Evolutionary conservation across 805 yeast genomes (phyloP).

Genomic region (Crinitomyces ghanaensis): DNA sequence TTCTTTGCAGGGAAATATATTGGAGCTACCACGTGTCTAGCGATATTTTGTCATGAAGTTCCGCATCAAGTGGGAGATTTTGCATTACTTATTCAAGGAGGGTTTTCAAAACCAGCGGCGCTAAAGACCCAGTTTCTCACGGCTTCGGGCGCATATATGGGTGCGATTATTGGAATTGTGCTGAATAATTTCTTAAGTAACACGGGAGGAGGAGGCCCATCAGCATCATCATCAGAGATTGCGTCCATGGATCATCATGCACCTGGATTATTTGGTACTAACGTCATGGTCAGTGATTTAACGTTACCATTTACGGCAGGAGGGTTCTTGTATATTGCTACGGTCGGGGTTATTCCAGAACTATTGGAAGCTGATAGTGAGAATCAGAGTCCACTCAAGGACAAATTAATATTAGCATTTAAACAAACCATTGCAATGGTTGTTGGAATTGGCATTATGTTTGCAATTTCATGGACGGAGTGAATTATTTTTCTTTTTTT

Average conservation of each 20-base stretch:
- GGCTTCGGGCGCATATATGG: slow-evolving; percentile 52
- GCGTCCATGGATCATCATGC: slow-evolving; percentile 5
- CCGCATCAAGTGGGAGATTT: slow-evolving; percentile 79
- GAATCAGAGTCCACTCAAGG: slow-evolving; percentile 24
- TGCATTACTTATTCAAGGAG: slow-evolving; percentile 59
- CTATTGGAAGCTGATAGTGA: slow-evolving; percentile 29
- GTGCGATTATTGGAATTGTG: slow-evolving; percentile 53
- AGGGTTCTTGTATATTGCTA: slow-evolving; percentile 60
- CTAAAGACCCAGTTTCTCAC: slow-evolving; percentile 57
- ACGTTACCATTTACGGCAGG: slow-evolving; percentile 69
- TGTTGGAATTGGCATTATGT: slow-evolving; percentile 50
- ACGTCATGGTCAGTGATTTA: slow-evolving; percentile 38
- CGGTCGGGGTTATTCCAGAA: slow-evolving; percentile 69
- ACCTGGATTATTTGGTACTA: slow-evolving; percentile 39
- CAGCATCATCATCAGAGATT: slow-evolving; percentile 1
- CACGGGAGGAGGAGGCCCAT: too few relatives aligned
- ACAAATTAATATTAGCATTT: slow-evolving; percentile 32
- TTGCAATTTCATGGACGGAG: slow-evolving; percentile 29
- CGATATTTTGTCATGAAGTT: slow-evolving; percentile 65
- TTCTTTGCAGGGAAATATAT: slow-evolving; percentile 47
- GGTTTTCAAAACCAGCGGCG: slow-evolving; percentile 55
- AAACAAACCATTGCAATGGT: slow-evolving; percentile 39
- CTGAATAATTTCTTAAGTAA: slow-evolving; percentile 37
- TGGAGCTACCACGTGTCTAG: slow-evolving; percentile 60
- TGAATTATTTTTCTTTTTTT: too few relatives aligned